These are phyloP conservation scores for Coffea canephora DNA, from an alignment of 257 asterid genomes.

Conservation along the genomic window DNA sequence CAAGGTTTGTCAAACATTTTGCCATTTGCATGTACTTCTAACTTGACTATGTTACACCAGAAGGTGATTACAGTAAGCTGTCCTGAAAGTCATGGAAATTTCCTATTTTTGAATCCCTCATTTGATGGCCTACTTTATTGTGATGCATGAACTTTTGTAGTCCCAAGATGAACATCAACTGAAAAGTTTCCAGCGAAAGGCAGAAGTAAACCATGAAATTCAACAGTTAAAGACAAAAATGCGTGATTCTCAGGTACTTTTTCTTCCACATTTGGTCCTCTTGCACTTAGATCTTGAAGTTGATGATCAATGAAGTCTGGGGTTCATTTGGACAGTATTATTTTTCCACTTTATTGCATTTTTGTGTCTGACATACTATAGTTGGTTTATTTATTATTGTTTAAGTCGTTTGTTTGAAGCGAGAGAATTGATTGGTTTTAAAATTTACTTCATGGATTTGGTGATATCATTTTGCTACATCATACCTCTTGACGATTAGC, in stretches of 20 bases:
- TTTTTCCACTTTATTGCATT: not conserved
- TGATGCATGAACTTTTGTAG: constrained; percentile 35
- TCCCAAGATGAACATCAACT: constrained; percentile 81
- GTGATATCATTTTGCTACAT: not conserved
- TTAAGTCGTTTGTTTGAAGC: not conserved
- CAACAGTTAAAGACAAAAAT: constrained; percentile 86
- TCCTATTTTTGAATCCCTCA: not conserved
- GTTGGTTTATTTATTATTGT: not conserved
- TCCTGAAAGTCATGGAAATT: not conserved
- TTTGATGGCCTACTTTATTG: constrained; percentile 7
- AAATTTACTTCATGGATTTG: not conserved
- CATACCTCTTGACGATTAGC: not conserved
- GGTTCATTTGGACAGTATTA: not conserved
- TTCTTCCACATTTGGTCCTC: constrained; percentile 12
- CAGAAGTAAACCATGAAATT: constrained; percentile 94
- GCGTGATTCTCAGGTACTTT: constrained; percentile 92
- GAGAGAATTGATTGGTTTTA: not conserved
- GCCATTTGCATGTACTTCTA: not conserved
- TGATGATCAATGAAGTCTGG: not conserved
- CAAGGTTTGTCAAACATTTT: constrained; percentile 49
- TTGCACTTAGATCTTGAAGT: not conserved
- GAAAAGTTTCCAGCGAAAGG: constrained; percentile 81
- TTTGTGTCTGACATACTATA: not conserved
- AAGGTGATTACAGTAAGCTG: not conserved
- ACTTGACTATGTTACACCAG: not conserved